Evolutionary conservation across 306 rosid species (phyloP).

Genomic region (Luffa aegyptiaca): DNA sequence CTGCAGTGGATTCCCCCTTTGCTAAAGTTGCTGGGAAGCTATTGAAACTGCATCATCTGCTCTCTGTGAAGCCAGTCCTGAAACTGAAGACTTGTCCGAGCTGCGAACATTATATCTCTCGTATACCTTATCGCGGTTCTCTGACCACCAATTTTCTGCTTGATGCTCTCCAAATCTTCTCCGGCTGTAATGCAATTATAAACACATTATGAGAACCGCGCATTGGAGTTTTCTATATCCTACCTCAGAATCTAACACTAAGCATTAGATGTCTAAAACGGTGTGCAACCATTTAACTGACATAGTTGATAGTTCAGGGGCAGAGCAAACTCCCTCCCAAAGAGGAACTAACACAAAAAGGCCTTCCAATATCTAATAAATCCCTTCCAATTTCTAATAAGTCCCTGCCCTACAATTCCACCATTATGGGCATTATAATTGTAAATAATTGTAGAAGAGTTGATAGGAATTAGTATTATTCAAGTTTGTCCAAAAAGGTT

Average conservation of each 20-base stretch:
- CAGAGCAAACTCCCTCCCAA: background rate
- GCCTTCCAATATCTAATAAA: background rate
- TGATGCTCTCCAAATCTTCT: conserved; percentile 94
- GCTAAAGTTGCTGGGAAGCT: conserved; percentile 41
- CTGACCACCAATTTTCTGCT: conserved; percentile 99
- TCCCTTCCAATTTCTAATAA: background rate
- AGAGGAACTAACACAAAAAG: background rate
- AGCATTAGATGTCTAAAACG: background rate
- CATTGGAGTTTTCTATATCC: background rate
- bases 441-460: background rate
- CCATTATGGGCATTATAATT: background rate
- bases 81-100: conserved; percentile 47
- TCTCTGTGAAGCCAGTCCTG: conserved; percentile 23
- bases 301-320: background rate
- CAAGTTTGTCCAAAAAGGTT: background rate
- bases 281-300: background rate
- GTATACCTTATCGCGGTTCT: conserved; percentile 81
- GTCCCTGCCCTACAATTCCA: background rate
- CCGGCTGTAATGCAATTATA: conserved; percentile 56
- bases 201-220: background rate
- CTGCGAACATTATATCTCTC: conserved; percentile 74
- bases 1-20: conserved; percentile 8
- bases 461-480: background rate
- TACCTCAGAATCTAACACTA: background rate
- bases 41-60: background rate